Evolutionary conservation across 2,329 filamentous ascomycete genomes (phyloP), one percentile per base, ranked within the genome.

Genomic region (Pseudomassariella vexata): DNA sequence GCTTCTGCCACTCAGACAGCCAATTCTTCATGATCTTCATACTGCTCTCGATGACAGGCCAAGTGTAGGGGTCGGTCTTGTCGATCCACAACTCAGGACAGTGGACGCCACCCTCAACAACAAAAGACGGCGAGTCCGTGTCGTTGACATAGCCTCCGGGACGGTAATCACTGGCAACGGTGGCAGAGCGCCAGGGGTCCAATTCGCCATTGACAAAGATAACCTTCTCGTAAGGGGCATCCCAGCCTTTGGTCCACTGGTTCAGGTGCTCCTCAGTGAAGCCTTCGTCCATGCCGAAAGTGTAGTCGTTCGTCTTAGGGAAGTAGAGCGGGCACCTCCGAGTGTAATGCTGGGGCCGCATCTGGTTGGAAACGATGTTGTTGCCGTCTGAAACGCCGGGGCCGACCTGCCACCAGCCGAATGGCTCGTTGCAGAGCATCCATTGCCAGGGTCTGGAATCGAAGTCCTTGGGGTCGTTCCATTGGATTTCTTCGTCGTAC

Each of bases 401-500:
- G 7, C 60, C 60, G 40, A 49, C 52, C 15, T 40, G 35, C 8
- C 35, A 34, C 33, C 44, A 37, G 26, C 35, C 46, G 28, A 53
- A 42, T 16, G 66, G 60, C 44, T 70, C 61, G 41, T 68, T 68
- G 49, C 65, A 69, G 4, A 59, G 52, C 43, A 70, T 55, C 64
- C 63, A 68, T 3, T 51, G 37, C 64, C 64, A 68, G 41, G 65
- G 62, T 4, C 63, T 46, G 38, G 62, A 52, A 19, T 51, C 39
- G 36, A 65, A 65, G 32, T 36, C 38, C 6, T 62, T 44, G 5
- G 49, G 48, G 1, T 32, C 49, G 45, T 68, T 60, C 63, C 61
- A 38, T 37, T 57, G 9, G 45, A 50, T n/a, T 48, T 33, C 6
- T 8, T 19, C 15, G 35, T 62, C 52, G 42, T 65, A 59, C 2